These are phyloP conservation scores for Xylariaceae sp. DNA, from an alignment of 2,329 filamentous ascomycete species.

Conservation along the genomic window DNA sequence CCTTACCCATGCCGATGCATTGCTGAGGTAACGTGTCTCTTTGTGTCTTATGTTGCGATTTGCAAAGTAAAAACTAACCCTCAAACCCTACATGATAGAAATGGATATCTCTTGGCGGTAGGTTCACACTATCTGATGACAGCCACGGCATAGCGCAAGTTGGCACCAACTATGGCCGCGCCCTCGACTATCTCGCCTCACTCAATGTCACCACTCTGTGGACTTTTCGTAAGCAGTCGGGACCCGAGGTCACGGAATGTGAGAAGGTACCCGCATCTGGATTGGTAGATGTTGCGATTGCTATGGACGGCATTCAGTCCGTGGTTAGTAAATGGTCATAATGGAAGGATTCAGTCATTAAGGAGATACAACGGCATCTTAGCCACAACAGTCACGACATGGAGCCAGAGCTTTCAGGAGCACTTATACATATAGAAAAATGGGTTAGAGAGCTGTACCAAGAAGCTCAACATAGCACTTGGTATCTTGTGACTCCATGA, in stretches of 20 bases:
- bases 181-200: conserved; percentile 65
- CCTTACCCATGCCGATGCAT: conserved; percentile 81
- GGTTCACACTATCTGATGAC: conserved; percentile 90
- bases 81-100: conserved; percentile 42
- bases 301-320: conserved; percentile 30
- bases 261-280: conserved; percentile 30
- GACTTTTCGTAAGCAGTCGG: conserved; percentile 43
- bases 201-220: conserved; percentile 63
- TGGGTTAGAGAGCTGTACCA: too few species aligned
- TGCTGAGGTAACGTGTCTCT: conserved; percentile 55
- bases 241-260: conserved; percentile 15
- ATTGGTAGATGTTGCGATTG: conserved; percentile 42
- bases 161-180: conserved; percentile 73
- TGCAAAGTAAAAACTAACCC: not conserved
- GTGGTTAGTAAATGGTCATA: conserved; percentile 25
- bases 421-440: too few species aligned
- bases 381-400: too few species aligned
- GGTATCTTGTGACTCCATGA: too few species aligned
- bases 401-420: too few species aligned
- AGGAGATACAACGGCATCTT: too few species aligned
- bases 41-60: not conserved
- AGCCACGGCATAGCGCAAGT: conserved; percentile 87
- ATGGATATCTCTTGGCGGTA: conserved; percentile 69
- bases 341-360: too few species aligned
- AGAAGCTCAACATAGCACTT: too few species aligned